These are phyloP conservation scores for Mucor irregularis DNA, from an alignment of 371 early-diverging fungal genomes.

Conservation along the genomic window DNA sequence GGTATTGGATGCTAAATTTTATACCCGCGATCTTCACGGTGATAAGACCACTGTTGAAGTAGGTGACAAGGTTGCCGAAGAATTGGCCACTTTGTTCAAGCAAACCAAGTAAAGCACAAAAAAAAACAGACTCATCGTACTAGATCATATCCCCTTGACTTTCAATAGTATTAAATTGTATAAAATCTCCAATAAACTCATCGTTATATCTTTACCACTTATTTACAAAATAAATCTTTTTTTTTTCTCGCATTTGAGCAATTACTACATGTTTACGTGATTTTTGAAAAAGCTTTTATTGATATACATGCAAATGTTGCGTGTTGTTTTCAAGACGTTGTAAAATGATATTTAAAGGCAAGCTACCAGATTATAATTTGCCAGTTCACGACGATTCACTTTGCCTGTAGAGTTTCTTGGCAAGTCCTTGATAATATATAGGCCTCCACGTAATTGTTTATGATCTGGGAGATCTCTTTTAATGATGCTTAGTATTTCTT, in stretches of 20 bases:
- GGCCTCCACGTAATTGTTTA: conserved; percentile 75
- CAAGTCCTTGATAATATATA: conserved; percentile 60
- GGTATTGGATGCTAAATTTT: conserved; percentile 85
- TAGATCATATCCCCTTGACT: not conserved
- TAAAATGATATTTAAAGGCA: no score
- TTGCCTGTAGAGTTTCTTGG: conserved; percentile 60
- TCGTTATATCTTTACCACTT: no score
- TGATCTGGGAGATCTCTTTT: conserved; percentile 56
- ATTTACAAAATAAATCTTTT: no score
- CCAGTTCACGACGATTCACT: conserved; percentile 18
- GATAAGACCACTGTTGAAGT: conserved; percentile 78
- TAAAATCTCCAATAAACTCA: no score
- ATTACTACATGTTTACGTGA: no score
- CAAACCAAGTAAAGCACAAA: not conserved
- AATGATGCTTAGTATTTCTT: conserved; percentile 56
- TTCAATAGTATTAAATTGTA: not conserved
- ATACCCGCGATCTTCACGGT: conserved; percentile 92
- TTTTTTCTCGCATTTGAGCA: no score
- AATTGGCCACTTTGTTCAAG: conserved; percentile 63
- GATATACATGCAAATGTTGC: no score
- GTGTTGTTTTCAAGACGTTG: no score
- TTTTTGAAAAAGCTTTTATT: no score
- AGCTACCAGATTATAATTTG: no score
- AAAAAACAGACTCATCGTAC: not conserved
- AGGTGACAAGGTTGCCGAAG: conserved; percentile 87